These are phyloP conservation scores for Acer saccharum DNA, from an alignment of 345 rosid species.

Conservation along the genomic window DNA sequence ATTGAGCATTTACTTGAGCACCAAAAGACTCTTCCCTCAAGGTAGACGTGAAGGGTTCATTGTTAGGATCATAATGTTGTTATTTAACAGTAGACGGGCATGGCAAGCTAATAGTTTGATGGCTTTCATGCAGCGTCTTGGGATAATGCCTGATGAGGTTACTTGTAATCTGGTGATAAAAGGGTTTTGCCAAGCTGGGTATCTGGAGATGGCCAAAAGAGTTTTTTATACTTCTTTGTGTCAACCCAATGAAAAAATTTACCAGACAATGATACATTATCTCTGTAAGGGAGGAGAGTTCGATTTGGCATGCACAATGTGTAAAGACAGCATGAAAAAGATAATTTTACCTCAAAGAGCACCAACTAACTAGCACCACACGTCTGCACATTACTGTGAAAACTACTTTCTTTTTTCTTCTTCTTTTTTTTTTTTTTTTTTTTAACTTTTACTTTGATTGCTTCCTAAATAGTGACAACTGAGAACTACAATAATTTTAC, in stretches of 20 bases:
- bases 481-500: slow-evolving; percentile 9
- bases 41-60: slow-evolving; percentile 84
- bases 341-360: slow-evolving; percentile 3
- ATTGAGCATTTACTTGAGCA: slow-evolving; percentile 80
- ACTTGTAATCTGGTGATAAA: slow-evolving; percentile 81
- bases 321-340: slow-evolving; percentile 69
- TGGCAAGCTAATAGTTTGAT: slow-evolving; percentile 73
- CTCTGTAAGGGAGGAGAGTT: slow-evolving; percentile 59
- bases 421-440: neutral
- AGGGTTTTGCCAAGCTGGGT: slow-evolving; percentile 68
- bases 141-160: slow-evolving; percentile 60
- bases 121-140: slow-evolving; percentile 58
- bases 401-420: neutral
- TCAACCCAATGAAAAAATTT: slow-evolving; percentile 64
- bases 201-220: slow-evolving; percentile 75
- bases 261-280: slow-evolving; percentile 85
- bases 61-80: slow-evolving; percentile 72
- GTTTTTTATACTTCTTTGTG: slow-evolving; percentile 66
- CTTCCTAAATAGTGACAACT: neutral
- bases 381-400: no score
- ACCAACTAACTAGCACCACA: no score
- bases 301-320: slow-evolving; percentile 67
- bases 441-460: neutral
- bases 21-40: slow-evolving; percentile 74
- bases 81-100: slow-evolving; percentile 43